These are phyloP conservation scores for Pilobolus umbonatus DNA, from an alignment of 192 early-diverging fungal species.

Conservation along the genomic window DNA sequence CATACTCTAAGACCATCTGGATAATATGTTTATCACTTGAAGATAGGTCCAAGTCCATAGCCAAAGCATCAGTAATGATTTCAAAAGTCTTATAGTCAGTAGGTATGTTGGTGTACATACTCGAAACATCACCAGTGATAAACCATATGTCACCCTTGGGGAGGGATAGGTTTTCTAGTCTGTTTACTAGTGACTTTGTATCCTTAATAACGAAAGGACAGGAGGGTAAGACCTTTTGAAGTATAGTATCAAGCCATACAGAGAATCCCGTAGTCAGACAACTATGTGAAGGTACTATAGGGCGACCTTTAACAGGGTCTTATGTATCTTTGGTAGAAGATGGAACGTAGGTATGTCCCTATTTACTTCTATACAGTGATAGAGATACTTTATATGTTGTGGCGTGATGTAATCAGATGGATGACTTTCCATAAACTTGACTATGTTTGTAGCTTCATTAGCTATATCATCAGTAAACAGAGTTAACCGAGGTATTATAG, in stretches of 20 bases:
- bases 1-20: too few species aligned
- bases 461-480: background rate
- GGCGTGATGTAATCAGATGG: background rate
- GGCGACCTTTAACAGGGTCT: background rate
- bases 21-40: too few species aligned
- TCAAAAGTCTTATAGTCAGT: too few species aligned
- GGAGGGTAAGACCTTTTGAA: background rate
- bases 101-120: too few species aligned
- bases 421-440: background rate
- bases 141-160: background rate
- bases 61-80: too few species aligned
- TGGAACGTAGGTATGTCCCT: background rate
- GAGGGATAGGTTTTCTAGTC: background rate
- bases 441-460: background rate
- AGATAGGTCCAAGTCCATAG: too few species aligned
- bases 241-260: background rate
- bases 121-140: background rate
- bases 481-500: background rate
- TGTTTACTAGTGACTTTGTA: background rate
- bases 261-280: background rate
- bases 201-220: background rate
- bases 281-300: background rate
- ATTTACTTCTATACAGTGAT: background rate
- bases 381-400: background rate
- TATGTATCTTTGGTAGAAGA: background rate